phyloP scores from a whole-genome alignment of 768 basidiomycete species.

The Cystobasidiopsis lactophilus region DNA sequence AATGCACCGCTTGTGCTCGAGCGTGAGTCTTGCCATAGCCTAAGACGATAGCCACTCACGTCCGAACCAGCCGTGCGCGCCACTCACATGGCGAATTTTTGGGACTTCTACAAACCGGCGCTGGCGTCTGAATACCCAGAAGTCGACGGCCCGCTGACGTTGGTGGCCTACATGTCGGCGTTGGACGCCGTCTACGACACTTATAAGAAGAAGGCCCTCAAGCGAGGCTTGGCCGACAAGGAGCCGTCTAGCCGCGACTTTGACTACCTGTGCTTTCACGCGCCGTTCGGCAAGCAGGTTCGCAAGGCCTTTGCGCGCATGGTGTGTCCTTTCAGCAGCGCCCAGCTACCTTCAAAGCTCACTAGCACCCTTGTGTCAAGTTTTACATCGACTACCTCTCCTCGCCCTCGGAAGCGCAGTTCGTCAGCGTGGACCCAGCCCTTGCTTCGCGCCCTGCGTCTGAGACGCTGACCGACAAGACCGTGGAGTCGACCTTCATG shows the following conservation, averaged over 20 bases:
- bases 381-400: slow-evolving; percentile 76
- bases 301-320: slow-evolving; percentile 90
- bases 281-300: slow-evolving; percentile 95
- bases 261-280: slow-evolving; percentile 90
- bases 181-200: slow-evolving; percentile 70
- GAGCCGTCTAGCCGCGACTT: slow-evolving; percentile 30
- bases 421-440: slow-evolving; percentile 43
- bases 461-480: slow-evolving; percentile 75
- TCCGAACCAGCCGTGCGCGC: slow-evolving; percentile 60
- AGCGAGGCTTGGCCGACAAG: slow-evolving; percentile 24
- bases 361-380: neutral
- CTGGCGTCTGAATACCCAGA: slow-evolving; percentile 86
- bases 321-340: slow-evolving; percentile 21
- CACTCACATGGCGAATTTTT: slow-evolving; percentile 81
- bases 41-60: neutral
- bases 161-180: slow-evolving; percentile 81
- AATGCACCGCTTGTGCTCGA: slow-evolving; percentile 86
- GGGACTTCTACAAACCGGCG: slow-evolving; percentile 95
- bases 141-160: slow-evolving; percentile 90
- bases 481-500: slow-evolving; percentile 83
- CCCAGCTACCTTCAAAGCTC: neutral
- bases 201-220: slow-evolving; percentile 60
- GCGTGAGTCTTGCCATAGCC: slow-evolving; percentile 37
- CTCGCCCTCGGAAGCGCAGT: slow-evolving; percentile 40
- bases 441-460: slow-evolving; percentile 39